phyloP scores from a whole-genome alignment of 176 grass and related monocot species.

The Leersia perrieri region DNA sequence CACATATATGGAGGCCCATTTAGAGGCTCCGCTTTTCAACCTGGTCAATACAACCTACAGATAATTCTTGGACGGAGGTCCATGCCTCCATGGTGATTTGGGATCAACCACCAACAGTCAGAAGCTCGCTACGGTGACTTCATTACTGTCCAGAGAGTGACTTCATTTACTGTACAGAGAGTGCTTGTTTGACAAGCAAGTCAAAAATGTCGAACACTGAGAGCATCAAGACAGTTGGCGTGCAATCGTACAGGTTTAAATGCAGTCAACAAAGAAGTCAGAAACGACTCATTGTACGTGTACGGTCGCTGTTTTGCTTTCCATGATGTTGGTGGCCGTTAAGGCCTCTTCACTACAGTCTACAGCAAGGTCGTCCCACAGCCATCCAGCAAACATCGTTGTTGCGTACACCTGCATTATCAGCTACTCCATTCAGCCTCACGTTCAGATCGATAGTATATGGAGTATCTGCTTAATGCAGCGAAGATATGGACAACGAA shows the following conservation, averaged over 20 bases:
- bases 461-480: too few relatives aligned
- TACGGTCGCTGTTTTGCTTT: not conserved
- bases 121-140: not conserved
- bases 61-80: too few relatives aligned
- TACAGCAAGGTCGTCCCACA: constrained; percentile 7
- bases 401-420: too few relatives aligned
- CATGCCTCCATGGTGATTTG: not conserved
- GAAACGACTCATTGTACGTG: not conserved
- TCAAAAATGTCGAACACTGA: not conserved
- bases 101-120: not conserved
- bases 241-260: not conserved
- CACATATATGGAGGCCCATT: too few relatives aligned
- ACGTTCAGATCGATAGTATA: too few relatives aligned
- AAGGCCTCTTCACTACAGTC: not conserved
- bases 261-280: not conserved
- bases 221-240: not conserved
- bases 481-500: too few relatives aligned
- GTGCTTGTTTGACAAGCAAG: constrained; percentile 10
- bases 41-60: too few relatives aligned
- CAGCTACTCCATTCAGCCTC: too few relatives aligned
- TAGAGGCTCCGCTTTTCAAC: too few relatives aligned
- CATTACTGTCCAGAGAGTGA: not conserved
- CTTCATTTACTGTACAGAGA: not conserved
- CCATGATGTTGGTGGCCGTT: constrained; percentile 16
- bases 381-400: too few relatives aligned